phyloP scores from a whole-genome alignment of 2,329 filamentous ascomycete species.

The Raffaelea albimanens region DNA sequence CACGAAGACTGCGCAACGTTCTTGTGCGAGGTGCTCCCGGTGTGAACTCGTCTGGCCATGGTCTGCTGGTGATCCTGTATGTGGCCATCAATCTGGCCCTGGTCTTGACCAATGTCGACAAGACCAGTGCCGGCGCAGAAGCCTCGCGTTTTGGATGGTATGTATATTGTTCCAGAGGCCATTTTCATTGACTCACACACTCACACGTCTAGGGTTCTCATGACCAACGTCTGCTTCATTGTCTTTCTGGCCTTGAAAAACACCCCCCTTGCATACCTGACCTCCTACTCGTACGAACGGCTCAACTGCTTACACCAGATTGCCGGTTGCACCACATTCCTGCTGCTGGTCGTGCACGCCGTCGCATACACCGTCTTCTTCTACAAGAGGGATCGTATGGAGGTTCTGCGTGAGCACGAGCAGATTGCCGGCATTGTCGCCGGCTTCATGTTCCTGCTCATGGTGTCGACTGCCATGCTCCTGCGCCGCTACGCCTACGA shows the following conservation, averaged over 20 bases:
- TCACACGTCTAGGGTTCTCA: slow-evolving; percentile 16
- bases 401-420: slow-evolving; percentile 23
- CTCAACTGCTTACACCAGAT: slow-evolving; percentile 49
- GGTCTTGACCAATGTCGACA: slow-evolving; percentile 20
- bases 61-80: slow-evolving; percentile 20
- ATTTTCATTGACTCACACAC: too few species aligned
- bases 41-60: slow-evolving; percentile 24
- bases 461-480: slow-evolving; percentile 32
- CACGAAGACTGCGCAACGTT: slow-evolving; percentile 17
- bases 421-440: slow-evolving; percentile 41
- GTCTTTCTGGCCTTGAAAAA: slow-evolving; percentile 49
- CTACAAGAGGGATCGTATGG: slow-evolving; percentile 15
- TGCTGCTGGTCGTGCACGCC: slow-evolving; percentile 35
- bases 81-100: slow-evolving; percentile 20
- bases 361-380: slow-evolving; percentile 34
- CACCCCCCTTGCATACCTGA: slow-evolving; percentile 44
- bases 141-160: slow-evolving; percentile 24
- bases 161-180: slow-evolving; percentile 3
- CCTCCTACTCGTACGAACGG: slow-evolving; percentile 46
- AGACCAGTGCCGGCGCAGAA: slow-evolving; percentile 11
- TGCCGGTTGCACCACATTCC: slow-evolving; percentile 39
- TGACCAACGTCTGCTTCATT: slow-evolving; percentile 38
- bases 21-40: slow-evolving; percentile 21
- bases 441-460: slow-evolving; percentile 33
- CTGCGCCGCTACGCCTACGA: slow-evolving; percentile 42